Evolutionary conservation across 2,329 filamentous ascomycete species (phyloP).

Genomic region (Colletotrichum horii): DNA sequence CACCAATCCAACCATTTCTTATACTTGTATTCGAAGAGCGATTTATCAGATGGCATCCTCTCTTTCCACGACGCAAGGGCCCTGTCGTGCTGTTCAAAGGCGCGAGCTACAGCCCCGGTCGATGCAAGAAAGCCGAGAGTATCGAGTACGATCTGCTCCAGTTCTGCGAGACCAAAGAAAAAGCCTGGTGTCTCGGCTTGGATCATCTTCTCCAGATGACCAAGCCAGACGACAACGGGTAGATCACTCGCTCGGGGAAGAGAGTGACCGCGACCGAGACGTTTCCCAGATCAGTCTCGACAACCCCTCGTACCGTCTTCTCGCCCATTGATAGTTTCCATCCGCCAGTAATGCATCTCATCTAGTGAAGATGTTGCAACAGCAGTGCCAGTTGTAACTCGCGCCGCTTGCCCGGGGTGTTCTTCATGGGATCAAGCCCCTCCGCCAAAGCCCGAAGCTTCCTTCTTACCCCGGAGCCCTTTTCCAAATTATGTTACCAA

Average conservation of each 20-base stretch:
- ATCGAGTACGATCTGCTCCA: neutral
- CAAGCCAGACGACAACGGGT: neutral
- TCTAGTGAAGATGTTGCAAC: neutral
- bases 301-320: neutral
- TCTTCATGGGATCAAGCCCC: neutral
- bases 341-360: neutral
- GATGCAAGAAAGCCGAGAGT: neutral
- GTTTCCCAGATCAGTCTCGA: neutral
- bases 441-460: neutral
- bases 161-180: neutral
- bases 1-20: neutral
- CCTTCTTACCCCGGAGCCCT: neutral
- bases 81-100: neutral
- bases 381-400: neutral
- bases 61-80: neutral
- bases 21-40: neutral
- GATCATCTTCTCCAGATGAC: neutral
- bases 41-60: neutral
- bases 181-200: neutral
- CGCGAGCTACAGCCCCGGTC: neutral
- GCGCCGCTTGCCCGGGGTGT: neutral
- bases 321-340: neutral
- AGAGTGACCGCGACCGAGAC: neutral
- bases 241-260: neutral
- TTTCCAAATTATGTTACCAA: neutral